These are phyloP conservation scores for Babesia caballi DNA, from an alignment of 169 alveolate genomes.

Conservation along the genomic window DNA sequence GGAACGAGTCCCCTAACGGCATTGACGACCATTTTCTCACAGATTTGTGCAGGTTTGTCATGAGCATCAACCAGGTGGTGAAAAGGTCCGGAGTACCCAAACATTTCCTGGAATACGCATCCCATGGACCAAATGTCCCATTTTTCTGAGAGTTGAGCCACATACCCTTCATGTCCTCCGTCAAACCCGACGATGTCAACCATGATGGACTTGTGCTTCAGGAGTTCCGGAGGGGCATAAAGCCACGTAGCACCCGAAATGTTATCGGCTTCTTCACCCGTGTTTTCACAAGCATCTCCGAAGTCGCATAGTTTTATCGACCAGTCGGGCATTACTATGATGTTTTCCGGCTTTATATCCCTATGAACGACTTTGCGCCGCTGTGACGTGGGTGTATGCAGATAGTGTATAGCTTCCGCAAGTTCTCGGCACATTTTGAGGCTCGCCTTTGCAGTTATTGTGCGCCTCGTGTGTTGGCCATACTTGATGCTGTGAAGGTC, in stretches of 20 bases:
- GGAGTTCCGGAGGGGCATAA: conserved; percentile 87
- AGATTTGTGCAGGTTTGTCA: conserved; percentile 73
- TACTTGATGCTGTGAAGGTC: conserved; percentile 85
- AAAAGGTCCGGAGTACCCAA: conserved; percentile 78
- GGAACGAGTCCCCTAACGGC: conserved; percentile 72
- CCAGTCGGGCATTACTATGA: conserved; percentile 74
- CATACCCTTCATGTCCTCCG: conserved; percentile 24
- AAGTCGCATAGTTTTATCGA: conserved; percentile 79
- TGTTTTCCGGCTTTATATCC: conserved; percentile 82
- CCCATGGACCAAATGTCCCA: conserved; percentile 88
- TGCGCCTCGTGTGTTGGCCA: not conserved
- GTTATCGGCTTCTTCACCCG: conserved; percentile 75
- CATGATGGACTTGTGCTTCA: conserved; percentile 74
- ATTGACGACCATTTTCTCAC: conserved; percentile 72
- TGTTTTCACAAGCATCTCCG: conserved; percentile 83
- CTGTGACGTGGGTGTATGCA: conserved; percentile 80
- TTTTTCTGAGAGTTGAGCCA: conserved; percentile 66
- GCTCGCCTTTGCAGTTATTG: conserved; percentile 9
- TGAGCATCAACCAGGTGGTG: conserved; percentile 74
- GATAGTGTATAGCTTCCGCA: conserved; percentile 76
- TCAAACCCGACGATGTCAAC: conserved; percentile 32
- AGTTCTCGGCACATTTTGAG: conserved; percentile 84
- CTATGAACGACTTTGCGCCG: conserved; percentile 75
- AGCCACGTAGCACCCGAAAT: conserved; percentile 90
- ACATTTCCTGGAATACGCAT: conserved; percentile 81